Base-by-base conservation (phyloP, 352 stramenopile genomes). In the Pythium dissotocum region DNA sequence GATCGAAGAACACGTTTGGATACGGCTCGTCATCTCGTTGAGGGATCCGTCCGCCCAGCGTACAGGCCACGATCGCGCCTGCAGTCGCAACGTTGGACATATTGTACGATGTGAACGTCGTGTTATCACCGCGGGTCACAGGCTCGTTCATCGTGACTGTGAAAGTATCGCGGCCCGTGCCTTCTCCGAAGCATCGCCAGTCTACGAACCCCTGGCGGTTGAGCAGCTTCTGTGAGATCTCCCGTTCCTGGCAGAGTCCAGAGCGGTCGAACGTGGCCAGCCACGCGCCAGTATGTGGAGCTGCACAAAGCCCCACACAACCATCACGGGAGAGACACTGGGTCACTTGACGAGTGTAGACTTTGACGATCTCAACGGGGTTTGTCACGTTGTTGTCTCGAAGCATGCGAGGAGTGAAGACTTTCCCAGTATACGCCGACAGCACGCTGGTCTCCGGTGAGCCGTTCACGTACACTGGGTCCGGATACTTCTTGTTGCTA, bases 1-100 rank as follows among this genome's bases (percentile, higher is more conserved):
- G 33, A 14, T 66, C 67, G 32, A 67, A 60, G 51, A 73, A 66
- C 4, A 63, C 42, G n/a, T 63, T 74, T 12, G 68, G 62, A 18
- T 61, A 65, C 14, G 49, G 58, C 57, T 72, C 66, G 28, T 65
- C 66, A 9, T 33, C 54, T 1, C 14, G 33, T 32, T 66, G 59
- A 0, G 62, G 68, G 21, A 71, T 65, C 0, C 68, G 36, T 0
- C 68, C 68, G 8, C 68, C 68, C 8, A 70, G n/a, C 4, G 71
- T 48, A 33, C 62, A 74, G 26, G 62, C 68, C 9, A 64, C 44
- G 8, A 67, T 61, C 2, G 33, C 56, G 4, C 52, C 52, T 14
- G 68, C 33, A 38, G 33, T 38, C 6, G 33, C 33, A 38, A 38
- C 48, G 24, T 67, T 24, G 3, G 63, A 57, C 2, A 56, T 40